Base-by-base conservation (phyloP, 1,284 basidiomycete species). In the Moesziomyces sp. region DNA sequence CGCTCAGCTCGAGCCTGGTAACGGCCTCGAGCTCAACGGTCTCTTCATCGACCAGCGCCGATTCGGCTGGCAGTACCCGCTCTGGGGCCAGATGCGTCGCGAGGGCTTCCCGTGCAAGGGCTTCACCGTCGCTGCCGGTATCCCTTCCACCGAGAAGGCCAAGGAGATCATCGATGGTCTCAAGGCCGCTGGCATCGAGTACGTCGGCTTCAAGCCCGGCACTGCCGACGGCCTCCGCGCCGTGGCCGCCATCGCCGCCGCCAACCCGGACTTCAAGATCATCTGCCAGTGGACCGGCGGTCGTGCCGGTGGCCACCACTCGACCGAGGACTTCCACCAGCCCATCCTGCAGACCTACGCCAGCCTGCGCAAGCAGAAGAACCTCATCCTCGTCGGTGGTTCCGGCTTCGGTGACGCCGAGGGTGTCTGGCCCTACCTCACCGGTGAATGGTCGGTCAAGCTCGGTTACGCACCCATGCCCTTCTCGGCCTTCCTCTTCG, bases 231-330 rank as follows among this genome's bases (percentile, higher is more conserved):
- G 96, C 71, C 96, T 99, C 77, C 91, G 94, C 48, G 95, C 98
- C 85, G 96, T 98, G 64, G 88, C 97, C 85, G 95, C 91, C 87
- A 99, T 99, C 80, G 96, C 97, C 26, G 89, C 92, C 46, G 89
- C 93, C 69, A 95, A 97, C 86, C 93, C 95, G 46, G 91, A 94
- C 86, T 99, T 93, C 89, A 94, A 96, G n/a, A 91, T 99, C 86
- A 94, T 99, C 85, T 87, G 97, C 74, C 96, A 98, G 84, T 98
- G 96, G 96, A 99, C 96, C 51, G 97, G 96, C 83, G 96, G 96
- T 54, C 93, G 96, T 79, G 97, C 96, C n/a, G 96, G 96, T 78
- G 96, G 96, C 66, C 96, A 99, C 82, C 96, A 98, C 87, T 95
- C 93, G 13, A 97, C 91, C 85, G 97, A 99, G 85, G 97, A 99